Conservation (phyloP, 257 asterid genomes). For the Salvia rosmarinus region DNA sequence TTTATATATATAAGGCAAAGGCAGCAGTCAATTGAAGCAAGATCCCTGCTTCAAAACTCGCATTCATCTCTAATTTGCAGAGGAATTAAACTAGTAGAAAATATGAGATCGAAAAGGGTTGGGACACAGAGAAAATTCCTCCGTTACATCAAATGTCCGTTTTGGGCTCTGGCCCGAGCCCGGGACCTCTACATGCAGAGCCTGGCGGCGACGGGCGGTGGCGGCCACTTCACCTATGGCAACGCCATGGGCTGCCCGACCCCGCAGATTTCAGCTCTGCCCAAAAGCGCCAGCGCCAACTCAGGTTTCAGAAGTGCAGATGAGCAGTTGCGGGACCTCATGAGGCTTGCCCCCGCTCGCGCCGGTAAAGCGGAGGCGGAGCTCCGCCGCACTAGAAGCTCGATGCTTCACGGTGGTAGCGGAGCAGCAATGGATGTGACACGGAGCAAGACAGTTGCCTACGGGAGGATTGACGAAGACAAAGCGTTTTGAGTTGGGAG, state of each 20-base stretch:
- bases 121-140: background rate
- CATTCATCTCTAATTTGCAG: background rate
- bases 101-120: conserved; percentile 12
- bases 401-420: background rate
- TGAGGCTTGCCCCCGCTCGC: background rate
- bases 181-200: conserved; percentile 24
- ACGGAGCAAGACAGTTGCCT: conserved; percentile 21
- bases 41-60: background rate
- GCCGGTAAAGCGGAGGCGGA: background rate
- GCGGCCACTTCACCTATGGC: conserved; percentile 10
- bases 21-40: background rate
- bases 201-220: background rate
- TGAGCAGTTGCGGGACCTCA: conserved; percentile 8
- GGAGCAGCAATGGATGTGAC: background rate
- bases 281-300: background rate
- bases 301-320: background rate
- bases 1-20: background rate
- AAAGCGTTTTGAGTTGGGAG: conserved; percentile 2
- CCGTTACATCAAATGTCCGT: background rate
- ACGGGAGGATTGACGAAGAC: conserved; percentile 11
- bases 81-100: too few species aligned
- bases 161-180: conserved; percentile 24
- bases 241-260: conserved; percentile 30
- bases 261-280: background rate
- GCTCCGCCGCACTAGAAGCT: conserved; percentile 14